Base-by-base conservation (phyloP, 1,284 basidiomycete genomes). In the Sporisorium scitamineum region DNA sequence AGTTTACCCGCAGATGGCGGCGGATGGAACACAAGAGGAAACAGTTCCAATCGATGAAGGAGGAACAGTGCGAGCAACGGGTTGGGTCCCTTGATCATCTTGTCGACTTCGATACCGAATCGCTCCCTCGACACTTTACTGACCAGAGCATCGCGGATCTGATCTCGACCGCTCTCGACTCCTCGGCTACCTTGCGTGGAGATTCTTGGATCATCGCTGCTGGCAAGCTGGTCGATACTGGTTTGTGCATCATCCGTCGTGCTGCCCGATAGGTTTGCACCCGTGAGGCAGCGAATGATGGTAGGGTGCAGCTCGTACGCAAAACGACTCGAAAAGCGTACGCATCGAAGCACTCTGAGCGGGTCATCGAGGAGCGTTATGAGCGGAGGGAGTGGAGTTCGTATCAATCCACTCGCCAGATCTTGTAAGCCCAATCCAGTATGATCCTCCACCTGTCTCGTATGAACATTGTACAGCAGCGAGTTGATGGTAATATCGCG, bases 401-500 rank as follows among this genome's bases (percentile, higher is more conserved):
- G 89, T 48, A 98, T 92, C 39, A 94, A 88, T 0, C 93, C 92
- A 29, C 88, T 86, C n/a, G 88, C 88, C 2, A 99, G 87, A 86
- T 99, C 97, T 14, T 90, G 86, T 31, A 98, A 86, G 10, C 97
- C 97, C 32, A 70, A 91, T 70, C 89, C 90, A 1, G 95, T 97
- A 80, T 90, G 90, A 86, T 99, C 97, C 85, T 99, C 97, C 1
- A 99, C 91, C 11, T 87, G 79, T n/a, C 91, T 89, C 1, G 92
- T 91, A 81, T 98, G 95, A 0, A 99, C 90, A 76, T 99, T 99
- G 87, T 95, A 99, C 86, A 99, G 98, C 14, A 99, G 87, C 0
- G 97, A 89, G 83, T 99, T 99, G 86, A 99, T 96, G 0, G 97
- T 99, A 32, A 94, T 91, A 85, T 99, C 97, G 76, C 97, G 89